phyloP scores from a whole-genome alignment of 306 rosid genomes.

The Leucaena leucocephala region DNA sequence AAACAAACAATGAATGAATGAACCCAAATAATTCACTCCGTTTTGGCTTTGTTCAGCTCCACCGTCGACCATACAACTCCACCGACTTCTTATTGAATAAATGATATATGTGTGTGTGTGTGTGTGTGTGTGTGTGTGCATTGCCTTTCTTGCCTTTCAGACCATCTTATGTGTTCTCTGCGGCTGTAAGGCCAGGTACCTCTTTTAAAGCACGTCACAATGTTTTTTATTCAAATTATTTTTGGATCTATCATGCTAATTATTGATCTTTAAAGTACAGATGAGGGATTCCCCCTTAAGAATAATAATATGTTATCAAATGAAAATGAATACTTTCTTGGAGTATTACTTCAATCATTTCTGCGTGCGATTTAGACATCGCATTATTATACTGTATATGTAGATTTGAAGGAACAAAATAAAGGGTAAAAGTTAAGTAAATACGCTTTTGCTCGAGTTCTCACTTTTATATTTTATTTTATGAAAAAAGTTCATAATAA shows the following conservation, averaged over 20 bases:
- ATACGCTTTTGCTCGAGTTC: not conserved
- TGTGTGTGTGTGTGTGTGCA: not conserved
- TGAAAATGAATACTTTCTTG: not conserved
- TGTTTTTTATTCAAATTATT: not conserved
- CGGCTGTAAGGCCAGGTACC: not conserved
- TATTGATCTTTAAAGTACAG: not conserved
- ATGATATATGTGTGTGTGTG: not conserved
- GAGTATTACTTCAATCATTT: not conserved
- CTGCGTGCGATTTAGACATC: not conserved
- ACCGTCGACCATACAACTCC: not conserved
- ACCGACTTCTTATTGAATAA: not conserved
- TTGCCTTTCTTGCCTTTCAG: not conserved
- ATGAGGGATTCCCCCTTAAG: not conserved
- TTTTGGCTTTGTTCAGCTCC: not conserved
- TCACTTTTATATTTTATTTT: not conserved
- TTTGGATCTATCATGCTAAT: not conserved
- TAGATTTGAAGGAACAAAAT: not conserved
- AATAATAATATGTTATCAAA: not conserved
- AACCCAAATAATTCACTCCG: not conserved
- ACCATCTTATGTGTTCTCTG: not conserved
- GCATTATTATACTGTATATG: not conserved
- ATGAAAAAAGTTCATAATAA: not conserved
- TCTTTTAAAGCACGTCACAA: not conserved
- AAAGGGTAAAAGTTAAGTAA: not conserved
- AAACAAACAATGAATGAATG: not conserved